phyloP scores from a whole-genome alignment of 2,329 filamentous ascomycete species.

The Arthrinium phaeospermum region DNA sequence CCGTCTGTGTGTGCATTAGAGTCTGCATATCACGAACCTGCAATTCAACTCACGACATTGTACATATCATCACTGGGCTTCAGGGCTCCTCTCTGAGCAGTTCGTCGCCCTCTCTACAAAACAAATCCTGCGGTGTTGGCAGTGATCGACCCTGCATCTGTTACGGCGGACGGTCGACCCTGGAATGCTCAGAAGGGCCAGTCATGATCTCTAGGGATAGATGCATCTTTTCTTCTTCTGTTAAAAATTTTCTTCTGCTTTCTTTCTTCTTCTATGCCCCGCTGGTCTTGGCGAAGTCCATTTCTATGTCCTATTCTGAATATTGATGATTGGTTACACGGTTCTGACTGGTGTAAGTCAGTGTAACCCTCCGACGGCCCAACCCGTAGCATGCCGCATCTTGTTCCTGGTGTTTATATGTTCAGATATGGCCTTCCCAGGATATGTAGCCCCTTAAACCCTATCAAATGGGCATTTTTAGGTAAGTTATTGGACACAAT shows the following conservation, averaged over 20 bases:
- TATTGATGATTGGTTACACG: not conserved
- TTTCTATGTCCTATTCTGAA: not conserved
- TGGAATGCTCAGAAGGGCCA: not conserved
- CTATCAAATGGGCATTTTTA: not conserved
- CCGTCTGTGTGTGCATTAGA: slow-evolving; percentile 12
- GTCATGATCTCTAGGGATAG: not conserved
- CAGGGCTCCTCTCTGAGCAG: not conserved
- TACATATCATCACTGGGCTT: not conserved
- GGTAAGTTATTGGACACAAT: not conserved
- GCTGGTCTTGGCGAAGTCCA: not conserved
- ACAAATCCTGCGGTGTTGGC: not conserved
- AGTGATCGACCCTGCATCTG: not conserved
- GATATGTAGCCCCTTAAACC: not conserved
- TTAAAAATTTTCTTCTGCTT: not conserved
- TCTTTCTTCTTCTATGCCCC: not conserved
- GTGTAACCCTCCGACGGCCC: not conserved
- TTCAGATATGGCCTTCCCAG: not conserved
- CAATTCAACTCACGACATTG: not conserved
- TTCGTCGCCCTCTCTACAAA: not conserved
- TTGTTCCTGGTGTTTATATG: too few relatives aligned
- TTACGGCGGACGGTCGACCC: not conserved
- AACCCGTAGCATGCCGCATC: not conserved
- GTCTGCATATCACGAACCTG: slow-evolving; percentile 6
- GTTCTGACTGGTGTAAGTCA: not conserved
- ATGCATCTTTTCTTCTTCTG: not conserved